These are phyloP conservation scores for Cercospora berteroae DNA, from an alignment of 2,329 filamentous ascomycete species.

Conservation along the genomic window DNA sequence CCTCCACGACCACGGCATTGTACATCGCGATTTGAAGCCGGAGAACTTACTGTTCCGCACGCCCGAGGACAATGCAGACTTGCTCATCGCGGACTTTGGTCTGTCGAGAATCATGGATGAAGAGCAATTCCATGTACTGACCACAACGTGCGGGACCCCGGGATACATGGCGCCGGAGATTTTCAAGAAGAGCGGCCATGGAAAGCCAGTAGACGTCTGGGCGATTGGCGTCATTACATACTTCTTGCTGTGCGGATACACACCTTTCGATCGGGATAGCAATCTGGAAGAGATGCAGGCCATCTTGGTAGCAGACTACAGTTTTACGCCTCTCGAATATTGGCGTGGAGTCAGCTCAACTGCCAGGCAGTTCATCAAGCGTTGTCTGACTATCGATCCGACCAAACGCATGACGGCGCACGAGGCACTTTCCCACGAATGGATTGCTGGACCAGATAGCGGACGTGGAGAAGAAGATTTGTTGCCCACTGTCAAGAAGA, in stretches of 20 bases:
- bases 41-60: slow-evolving; percentile 97
- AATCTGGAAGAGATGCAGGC: slow-evolving; percentile 99
- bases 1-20: slow-evolving; percentile 96
- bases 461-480: slow-evolving; percentile 53
- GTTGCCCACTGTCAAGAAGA: slow-evolving; percentile 66
- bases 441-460: slow-evolving; percentile 59
- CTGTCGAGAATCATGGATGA: slow-evolving; percentile 98
- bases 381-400: slow-evolving; percentile 88
- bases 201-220: slow-evolving; percentile 98
- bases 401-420: slow-evolving; percentile 86
- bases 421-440: slow-evolving; percentile 65
- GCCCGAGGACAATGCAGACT: slow-evolving; percentile 94
- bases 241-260: slow-evolving; percentile 96
- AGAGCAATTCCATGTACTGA: slow-evolving; percentile 95
- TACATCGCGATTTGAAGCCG: slow-evolving; percentile 95
- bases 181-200: slow-evolving; percentile 97
- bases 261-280: slow-evolving; percentile 93
- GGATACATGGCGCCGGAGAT: slow-evolving; percentile 99
- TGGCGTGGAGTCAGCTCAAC: slow-evolving; percentile 88
- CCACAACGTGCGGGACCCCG: slow-evolving; percentile 94
- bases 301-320: slow-evolving; percentile 94
- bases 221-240: slow-evolving; percentile 98
- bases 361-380: slow-evolving; percentile 85
- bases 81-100: slow-evolving; percentile 96
- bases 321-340: slow-evolving; percentile 90